Evolutionary conservation across 2,329 filamentous ascomycete genomes (phyloP), one percentile per base, ranked within the genome.

Genomic region (Diaporthe ilicicola): DNA sequence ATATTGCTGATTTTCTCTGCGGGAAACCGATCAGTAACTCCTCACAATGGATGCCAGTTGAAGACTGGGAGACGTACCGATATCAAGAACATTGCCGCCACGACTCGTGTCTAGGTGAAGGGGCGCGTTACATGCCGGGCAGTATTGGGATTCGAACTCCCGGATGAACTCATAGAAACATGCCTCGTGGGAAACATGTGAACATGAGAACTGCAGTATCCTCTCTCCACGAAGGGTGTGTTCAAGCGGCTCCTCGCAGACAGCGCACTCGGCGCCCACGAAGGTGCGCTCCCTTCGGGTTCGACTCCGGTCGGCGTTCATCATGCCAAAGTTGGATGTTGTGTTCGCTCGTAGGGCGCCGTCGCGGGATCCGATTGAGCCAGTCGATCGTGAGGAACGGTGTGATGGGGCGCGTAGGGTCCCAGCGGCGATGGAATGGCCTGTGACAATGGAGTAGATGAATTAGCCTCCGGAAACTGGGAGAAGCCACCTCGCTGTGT

Each of bases 111-210:
- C 96, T 53, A 99, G 85, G 73, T 95, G 94, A 66, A 99, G 84
- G 24, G 96, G 94, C 74, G 95, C 93, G 84, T 97, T 93, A 82
- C 96, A 99, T 74, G 93, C 93, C 34, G 96, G 96, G 82, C 96
- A 99, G 78, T 94, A 95, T 78, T 98, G 94, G 67, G 93, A 93
- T 76, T 98, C 95, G 71, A 95, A 93, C 78, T 98, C 95, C 78
- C 94, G 93, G 77, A 99, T 97, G 79, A 97, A 98, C 82, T 99
- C 96, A 83, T 98, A 98, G 80, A 99, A 98, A 83, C 96, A 99
- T 44, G 95, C 96, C 81, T 98, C 96, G 80, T 99, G 96, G 13
- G 95, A 94, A 72, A 99, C 95, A 82, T 99, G 96, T n/a, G 92
- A 90, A 82, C 96, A 99, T 7, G 95, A 97, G 78, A 99, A 96